phyloP scores from a whole-genome alignment of 2,329 filamentous ascomycete species.

The Ceratocystis papillata region DNA sequence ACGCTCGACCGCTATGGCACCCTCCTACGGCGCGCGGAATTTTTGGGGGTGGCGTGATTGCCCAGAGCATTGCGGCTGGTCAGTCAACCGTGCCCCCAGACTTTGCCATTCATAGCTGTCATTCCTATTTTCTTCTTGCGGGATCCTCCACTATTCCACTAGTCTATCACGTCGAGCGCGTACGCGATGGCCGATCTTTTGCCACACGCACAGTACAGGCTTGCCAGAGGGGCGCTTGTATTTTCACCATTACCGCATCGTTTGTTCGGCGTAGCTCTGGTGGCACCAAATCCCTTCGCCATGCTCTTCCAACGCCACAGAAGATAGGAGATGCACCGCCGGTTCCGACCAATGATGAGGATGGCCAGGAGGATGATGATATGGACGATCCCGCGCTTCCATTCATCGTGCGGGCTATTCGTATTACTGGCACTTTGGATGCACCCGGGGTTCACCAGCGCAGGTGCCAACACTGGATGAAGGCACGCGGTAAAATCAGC shows the following conservation, averaged over 20 bases:
- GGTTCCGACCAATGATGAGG: constrained; percentile 33
- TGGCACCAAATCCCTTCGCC: constrained; percentile 45
- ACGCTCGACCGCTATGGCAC: constrained; percentile 83
- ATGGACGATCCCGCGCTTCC: constrained; percentile 40
- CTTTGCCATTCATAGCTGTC: constrained; percentile 88
- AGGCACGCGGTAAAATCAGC: constrained; percentile 63
- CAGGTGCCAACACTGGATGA: constrained; percentile 62
- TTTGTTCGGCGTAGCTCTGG: constrained; percentile 61
- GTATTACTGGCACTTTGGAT: constrained; percentile 33
- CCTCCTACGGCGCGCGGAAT: constrained; percentile 85
- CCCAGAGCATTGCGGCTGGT: constrained; percentile 78
- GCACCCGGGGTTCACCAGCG: constrained; percentile 50
- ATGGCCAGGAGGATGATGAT: constrained; percentile 36
- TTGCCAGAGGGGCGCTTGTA: constrained; percentile 72
- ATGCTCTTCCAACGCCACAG: constrained; percentile 51
- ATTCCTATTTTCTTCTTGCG: constrained; percentile 96
- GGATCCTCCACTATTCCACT: constrained; percentile 77
- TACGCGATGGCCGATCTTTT: constrained; percentile 81
- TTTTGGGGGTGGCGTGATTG: constrained; percentile 86
- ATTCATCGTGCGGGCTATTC: constrained; percentile 38
- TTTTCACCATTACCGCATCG: constrained; percentile 91
- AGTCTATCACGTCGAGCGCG: constrained; percentile 87
- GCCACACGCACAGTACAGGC: constrained; percentile 94
- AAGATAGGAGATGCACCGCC: constrained; percentile 32
- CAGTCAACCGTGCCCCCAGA: constrained; percentile 72